Conservation (phyloP, 306 rosid species). For the Oemleria cerasiformis region DNA sequence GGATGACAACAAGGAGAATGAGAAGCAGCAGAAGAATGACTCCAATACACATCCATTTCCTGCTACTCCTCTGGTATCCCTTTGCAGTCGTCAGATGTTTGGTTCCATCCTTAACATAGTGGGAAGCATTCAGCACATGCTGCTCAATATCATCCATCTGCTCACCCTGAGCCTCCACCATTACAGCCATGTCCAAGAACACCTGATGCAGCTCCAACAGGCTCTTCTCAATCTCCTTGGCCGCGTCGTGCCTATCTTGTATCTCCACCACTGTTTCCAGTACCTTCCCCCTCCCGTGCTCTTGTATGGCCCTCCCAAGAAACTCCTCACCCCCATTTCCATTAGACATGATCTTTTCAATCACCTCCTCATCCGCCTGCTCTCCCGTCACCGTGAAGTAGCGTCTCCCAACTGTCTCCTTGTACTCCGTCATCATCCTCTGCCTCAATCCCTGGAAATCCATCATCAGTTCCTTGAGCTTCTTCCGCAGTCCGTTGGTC, state of each 20-base stretch:
- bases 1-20: conserved; percentile 55
- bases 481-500: conserved; percentile 66
- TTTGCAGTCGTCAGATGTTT: conserved; percentile 56
- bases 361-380: conserved; percentile 65
- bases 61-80: conserved; percentile 47
- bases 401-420: conserved; percentile 75
- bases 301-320: conserved; percentile 53
- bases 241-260: conserved; percentile 72
- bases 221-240: conserved; percentile 76
- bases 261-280: conserved; percentile 82
- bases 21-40: conserved; percentile 51
- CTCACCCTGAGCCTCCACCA: conserved; percentile 96
- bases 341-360: conserved; percentile 69
- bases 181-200: conserved; percentile 87
- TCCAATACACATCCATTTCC: conserved; percentile 78
- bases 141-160: conserved; percentile 90
- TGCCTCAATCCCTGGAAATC: conserved; percentile 77
- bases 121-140: conserved; percentile 67
- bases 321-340: conserved; percentile 59
- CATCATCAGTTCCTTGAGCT: conserved; percentile 83
- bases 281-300: conserved; percentile 82
- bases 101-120: conserved; percentile 71
- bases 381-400: conserved; percentile 80
- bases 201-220: conserved; percentile 78
- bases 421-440: conserved; percentile 77